Evolutionary conservation across 2,329 filamentous ascomycete genomes (phyloP).

Genomic region (Epichloe aotearoae): DNA sequence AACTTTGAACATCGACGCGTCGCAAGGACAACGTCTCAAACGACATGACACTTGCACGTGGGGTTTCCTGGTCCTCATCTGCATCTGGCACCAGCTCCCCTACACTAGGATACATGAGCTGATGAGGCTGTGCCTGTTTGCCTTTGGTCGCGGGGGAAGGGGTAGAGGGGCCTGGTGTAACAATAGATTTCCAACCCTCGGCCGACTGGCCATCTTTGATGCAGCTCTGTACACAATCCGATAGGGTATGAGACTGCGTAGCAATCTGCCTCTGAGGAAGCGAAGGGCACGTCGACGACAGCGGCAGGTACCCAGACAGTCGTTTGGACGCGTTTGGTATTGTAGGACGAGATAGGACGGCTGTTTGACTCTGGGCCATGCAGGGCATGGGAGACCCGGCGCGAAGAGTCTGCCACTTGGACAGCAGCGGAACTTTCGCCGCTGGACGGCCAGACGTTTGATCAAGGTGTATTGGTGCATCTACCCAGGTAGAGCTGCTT

Average conservation of each 20-base stretch:
- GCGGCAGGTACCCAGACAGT: constrained; percentile 4
- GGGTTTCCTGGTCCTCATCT: neutral
- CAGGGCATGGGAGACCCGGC: constrained; percentile 3
- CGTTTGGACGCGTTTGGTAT: constrained; percentile 2
- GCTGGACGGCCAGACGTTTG: neutral
- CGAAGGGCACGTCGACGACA: constrained; percentile 5
- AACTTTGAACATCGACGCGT: neutral
- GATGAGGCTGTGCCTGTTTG: neutral
- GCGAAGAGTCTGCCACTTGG: neutral
- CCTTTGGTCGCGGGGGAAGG: neutral
- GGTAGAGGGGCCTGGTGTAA: neutral
- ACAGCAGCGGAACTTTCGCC: neutral
- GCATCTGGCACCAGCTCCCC: neutral
- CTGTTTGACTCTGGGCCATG: constrained; percentile 3
- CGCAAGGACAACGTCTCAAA: neutral
- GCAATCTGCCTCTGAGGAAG: neutral
- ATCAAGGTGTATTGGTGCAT: neutral
- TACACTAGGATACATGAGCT: neutral
- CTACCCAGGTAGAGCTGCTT: neutral
- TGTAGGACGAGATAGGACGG: constrained; percentile 4
- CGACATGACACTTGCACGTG: neutral
- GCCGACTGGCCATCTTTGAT: neutral
- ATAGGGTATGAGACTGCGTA: neutral
- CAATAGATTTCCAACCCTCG: neutral
- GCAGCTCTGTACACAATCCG: constrained; percentile 1